A percentile compares a stretch with the other conserved stretches of the same genome.
Conservation (phyloP, 768 basidiomycete species). For the Tylopilus intermedius region DNA sequence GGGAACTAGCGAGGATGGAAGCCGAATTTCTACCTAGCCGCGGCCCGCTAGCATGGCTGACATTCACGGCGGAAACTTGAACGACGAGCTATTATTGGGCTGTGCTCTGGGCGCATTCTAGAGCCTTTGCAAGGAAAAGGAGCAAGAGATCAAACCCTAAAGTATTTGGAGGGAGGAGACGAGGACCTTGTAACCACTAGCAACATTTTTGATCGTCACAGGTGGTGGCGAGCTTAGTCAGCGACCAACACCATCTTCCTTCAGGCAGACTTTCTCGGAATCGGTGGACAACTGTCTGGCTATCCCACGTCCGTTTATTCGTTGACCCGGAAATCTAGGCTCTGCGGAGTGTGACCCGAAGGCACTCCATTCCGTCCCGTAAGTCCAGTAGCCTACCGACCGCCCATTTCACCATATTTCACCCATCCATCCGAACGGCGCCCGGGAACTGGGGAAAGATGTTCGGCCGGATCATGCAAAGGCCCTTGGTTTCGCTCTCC, state of each 20-base stretch:
- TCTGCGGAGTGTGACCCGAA: not conserved
- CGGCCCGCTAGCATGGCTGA: not conserved
- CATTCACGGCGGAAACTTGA: not conserved
- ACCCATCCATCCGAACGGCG: too few relatives aligned
- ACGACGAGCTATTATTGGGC: not conserved
- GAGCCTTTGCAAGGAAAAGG: not conserved
- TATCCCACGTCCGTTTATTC: not conserved
- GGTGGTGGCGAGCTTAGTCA: constrained; percentile 21
- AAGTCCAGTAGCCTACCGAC: constrained; percentile 9
- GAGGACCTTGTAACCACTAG: constrained; percentile 3
- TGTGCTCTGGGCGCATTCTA: not conserved
- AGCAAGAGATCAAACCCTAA: constrained; percentile 1
- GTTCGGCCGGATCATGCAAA: constrained; percentile 23
- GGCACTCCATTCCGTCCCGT: constrained; percentile 12
- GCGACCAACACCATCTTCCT: not conserved
- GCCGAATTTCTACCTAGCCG: not conserved
- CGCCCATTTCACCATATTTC: not conserved
- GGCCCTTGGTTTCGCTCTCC: not conserved
- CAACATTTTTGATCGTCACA: not conserved
- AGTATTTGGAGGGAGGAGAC: not conserved
- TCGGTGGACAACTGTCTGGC: not conserved
- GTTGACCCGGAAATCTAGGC: not conserved
- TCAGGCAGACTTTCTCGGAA: constrained; percentile 19
- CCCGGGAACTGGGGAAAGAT: not conserved
- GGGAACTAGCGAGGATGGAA: constrained; percentile 7